Evolutionary conservation across 345 rosid genomes (phyloP).

Genomic region (Eucalyptus fibrosa): DNA sequence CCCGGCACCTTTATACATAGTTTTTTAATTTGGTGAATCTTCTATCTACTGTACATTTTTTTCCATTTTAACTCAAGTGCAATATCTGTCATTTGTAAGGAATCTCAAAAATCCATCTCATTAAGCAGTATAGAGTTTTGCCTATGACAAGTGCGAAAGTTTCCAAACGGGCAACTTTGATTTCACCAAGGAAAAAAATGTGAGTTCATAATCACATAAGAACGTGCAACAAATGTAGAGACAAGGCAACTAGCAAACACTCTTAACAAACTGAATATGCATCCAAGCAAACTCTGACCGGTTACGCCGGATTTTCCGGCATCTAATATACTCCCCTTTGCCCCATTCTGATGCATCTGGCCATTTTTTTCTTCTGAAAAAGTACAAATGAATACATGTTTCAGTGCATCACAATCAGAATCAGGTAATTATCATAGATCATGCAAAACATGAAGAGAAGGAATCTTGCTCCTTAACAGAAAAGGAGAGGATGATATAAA

Average conservation of each 20-base stretch:
- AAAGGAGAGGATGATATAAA: neutral
- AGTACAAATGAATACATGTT: neutral
- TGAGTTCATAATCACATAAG: no score
- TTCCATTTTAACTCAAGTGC: no score
- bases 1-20: accelerated
- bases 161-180: no score
- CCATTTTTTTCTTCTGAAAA: neutral
- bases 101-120: no score
- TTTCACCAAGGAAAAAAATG: no score
- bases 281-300: neutral
- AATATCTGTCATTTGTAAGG: no score
- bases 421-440: neutral
- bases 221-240: no score
- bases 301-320: neutral
- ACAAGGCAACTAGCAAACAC: no score
- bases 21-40: neutral
- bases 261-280: no score
- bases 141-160: no score
- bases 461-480: neutral
- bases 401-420: neutral
- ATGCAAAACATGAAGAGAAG: neutral
- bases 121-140: no score
- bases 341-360: neutral
- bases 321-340: neutral
- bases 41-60: neutral